phyloP scores from a whole-genome alignment of 2,329 filamentous ascomycete genomes.

The Aspergillus luchuensis region DNA sequence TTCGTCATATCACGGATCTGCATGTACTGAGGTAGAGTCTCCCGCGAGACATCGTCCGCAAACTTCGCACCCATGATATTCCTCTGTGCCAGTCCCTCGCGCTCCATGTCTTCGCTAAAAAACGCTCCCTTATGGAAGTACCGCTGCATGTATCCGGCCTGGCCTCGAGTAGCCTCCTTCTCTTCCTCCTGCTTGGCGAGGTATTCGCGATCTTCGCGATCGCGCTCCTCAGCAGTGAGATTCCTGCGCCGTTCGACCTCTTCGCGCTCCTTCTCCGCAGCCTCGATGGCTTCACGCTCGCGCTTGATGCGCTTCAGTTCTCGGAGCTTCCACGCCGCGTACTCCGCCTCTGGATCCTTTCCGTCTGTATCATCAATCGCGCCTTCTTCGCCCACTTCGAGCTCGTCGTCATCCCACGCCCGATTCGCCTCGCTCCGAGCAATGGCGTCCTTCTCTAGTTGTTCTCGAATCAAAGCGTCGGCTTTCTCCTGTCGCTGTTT shows the following conservation, averaged over 20 bases:
- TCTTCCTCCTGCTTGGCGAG: slow-evolving; percentile 79
- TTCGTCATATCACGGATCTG: slow-evolving; percentile 93
- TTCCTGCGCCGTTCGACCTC: slow-evolving; percentile 87
- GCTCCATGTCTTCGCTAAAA: slow-evolving; percentile 78
- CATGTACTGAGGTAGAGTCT: slow-evolving; percentile 84
- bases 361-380: slow-evolving; percentile 89
- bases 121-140: slow-evolving; percentile 98
- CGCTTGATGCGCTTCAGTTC: slow-evolving; percentile 88
- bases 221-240: slow-evolving; percentile 81
- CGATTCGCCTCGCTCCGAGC: slow-evolving; percentile 75
- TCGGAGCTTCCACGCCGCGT: slow-evolving; percentile 89
- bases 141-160: slow-evolving; percentile 89
- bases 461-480: slow-evolving; percentile 81
- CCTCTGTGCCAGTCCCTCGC: slow-evolving; percentile 73
- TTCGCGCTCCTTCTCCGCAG: slow-evolving; percentile 78
- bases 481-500: slow-evolving; percentile 68
- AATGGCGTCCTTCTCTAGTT: slow-evolving; percentile 78
- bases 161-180: slow-evolving; percentile 69
- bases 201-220: slow-evolving; percentile 78
- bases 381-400: slow-evolving; percentile 66
- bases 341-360: slow-evolving; percentile 81
- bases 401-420: slow-evolving; percentile 75
- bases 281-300: slow-evolving; percentile 80
- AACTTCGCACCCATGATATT: slow-evolving; percentile 85
- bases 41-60: slow-evolving; percentile 81